Conservation (phyloP, 306 rosid species). For the Medicago lupulina region DNA sequence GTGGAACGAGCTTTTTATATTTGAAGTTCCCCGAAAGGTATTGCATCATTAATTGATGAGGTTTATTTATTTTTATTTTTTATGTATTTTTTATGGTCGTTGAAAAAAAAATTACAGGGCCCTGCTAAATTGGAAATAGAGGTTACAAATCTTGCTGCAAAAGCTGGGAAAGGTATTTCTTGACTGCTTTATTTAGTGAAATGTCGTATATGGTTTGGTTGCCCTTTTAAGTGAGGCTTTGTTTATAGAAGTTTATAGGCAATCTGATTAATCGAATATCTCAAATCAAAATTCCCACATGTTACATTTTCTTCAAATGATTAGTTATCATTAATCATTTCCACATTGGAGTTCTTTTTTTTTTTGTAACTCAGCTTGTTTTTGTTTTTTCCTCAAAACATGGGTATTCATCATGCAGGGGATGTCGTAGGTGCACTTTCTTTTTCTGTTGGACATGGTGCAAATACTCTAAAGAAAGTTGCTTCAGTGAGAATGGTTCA, state of each 20-base stretch:
- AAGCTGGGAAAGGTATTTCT: constrained; percentile 91
- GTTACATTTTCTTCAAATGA: constrained; percentile 11
- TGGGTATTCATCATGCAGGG: constrained; percentile 55
- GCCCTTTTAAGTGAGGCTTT: constrained; percentile 9
- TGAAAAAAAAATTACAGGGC: constrained; percentile 59
- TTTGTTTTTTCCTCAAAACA: constrained; percentile 34
- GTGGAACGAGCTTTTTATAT: constrained; percentile 96
- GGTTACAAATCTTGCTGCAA: constrained; percentile 94
- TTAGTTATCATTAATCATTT: constrained; percentile 16
- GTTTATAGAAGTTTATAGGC: constrained; percentile 24
- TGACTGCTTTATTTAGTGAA: constrained; percentile 26
- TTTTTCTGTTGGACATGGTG: constrained; percentile 81
- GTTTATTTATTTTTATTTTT: constrained; percentile 9
- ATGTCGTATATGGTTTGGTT: not conserved
- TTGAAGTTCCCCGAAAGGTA: constrained; percentile 94
- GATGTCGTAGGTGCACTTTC: constrained; percentile 93
- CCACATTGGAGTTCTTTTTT: constrained; percentile 23
- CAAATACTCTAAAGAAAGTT: constrained; percentile 68
- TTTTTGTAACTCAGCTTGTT: constrained; percentile 22
- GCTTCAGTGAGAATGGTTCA: constrained; percentile 77
- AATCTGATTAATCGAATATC: constrained; percentile 15
- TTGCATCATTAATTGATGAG: constrained; percentile 7
- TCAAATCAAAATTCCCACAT: constrained; percentile 8
- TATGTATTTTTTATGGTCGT: constrained; percentile 2
- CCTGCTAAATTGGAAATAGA: constrained; percentile 93